phyloP scores from a whole-genome alignment of 139 green algal genomes.

The Chlorella sp. region DNA sequence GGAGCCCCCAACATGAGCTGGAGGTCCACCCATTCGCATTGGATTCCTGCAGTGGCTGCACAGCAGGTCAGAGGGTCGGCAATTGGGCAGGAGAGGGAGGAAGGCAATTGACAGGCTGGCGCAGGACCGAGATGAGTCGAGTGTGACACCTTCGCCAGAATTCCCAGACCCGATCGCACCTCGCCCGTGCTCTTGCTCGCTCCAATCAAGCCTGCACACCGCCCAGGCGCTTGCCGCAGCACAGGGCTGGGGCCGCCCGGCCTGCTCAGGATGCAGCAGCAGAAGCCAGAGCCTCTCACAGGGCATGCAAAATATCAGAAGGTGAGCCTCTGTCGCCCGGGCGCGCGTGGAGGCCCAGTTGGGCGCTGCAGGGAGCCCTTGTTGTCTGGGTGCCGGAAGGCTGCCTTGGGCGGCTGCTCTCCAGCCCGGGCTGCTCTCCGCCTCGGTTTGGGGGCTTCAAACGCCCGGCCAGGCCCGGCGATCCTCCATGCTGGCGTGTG shows the following conservation, averaged over 20 bases:
- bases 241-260: background rate
- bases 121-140: no score
- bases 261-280: background rate
- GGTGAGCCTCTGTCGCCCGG: background rate
- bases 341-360: background rate
- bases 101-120: background rate
- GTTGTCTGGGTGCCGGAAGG: background rate
- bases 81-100: no score
- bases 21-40: no score
- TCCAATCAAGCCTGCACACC: no score
- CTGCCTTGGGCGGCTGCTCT: background rate
- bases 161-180: background rate
- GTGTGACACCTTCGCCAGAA: no score
- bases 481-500: background rate
- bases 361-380: background rate
- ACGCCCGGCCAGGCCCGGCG: background rate
- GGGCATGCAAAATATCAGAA: slow-evolving; percentile 47
- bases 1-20: no score
- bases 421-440: background rate
- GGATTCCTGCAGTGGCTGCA: no score
- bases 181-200: background rate
- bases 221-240: no score
- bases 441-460: background rate
- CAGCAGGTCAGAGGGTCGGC: no score
- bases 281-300: slow-evolving; percentile 34